phyloP scores from a whole-genome alignment of 208 protist genomes.

The Trypanosoma conorhini region DNA sequence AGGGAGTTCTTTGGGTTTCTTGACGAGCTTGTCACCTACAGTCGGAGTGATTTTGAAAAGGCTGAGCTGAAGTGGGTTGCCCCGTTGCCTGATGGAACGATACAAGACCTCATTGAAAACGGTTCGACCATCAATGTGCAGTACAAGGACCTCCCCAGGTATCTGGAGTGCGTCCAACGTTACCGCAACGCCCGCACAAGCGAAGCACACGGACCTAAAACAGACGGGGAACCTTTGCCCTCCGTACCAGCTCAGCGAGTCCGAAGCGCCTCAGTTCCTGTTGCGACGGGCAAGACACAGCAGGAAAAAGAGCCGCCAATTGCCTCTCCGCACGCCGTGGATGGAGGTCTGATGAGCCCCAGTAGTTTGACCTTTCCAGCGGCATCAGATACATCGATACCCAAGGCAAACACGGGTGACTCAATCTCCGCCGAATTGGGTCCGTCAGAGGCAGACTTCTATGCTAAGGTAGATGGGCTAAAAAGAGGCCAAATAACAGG shows the following conservation, averaged over 20 bases:
- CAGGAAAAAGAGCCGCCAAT: background rate
- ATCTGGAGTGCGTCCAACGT: conserved; percentile 40
- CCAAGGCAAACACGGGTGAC: background rate
- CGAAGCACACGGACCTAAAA: conserved; percentile 1
- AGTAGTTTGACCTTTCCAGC: background rate
- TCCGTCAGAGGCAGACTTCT: conserved; percentile 38
- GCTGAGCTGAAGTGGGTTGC: conserved; percentile 66
- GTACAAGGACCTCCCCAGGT: conserved; percentile 60
- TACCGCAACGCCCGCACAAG: conserved; percentile 39
- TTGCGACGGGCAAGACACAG: background rate
- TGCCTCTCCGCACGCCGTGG: background rate
- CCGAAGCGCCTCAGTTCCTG: conserved; percentile 11
- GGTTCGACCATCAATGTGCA: conserved; percentile 43
- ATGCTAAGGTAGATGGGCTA: conserved; percentile 46
- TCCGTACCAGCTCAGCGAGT: background rate
- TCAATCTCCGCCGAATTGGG: background rate
- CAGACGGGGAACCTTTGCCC: background rate
- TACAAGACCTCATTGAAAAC: conserved; percentile 71
- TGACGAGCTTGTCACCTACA: conserved; percentile 42
- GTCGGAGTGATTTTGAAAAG: conserved; percentile 45
- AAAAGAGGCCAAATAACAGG: conserved; percentile 38
- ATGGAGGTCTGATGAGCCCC: conserved; percentile 11
- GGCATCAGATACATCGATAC: background rate
- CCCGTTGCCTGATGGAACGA: conserved; percentile 42
- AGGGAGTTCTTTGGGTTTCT: conserved; percentile 64